Conservation (phyloP, 441 rosid genomes). For the Syzygium syzygioides region DNA sequence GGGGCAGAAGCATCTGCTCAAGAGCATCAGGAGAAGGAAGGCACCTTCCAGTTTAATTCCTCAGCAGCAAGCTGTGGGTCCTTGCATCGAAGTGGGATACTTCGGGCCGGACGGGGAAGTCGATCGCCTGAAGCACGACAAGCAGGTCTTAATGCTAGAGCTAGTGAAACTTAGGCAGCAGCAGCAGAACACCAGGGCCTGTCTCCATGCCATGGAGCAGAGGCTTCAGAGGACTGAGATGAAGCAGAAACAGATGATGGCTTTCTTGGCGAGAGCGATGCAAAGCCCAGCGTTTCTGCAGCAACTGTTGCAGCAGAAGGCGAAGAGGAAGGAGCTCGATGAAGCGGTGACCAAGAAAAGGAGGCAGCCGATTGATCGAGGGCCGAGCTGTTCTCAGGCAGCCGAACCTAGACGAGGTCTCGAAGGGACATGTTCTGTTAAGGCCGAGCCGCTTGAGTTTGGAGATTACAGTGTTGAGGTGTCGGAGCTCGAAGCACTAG, state of each 20-base stretch:
- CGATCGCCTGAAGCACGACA: constrained; percentile 54
- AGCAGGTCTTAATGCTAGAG: constrained; percentile 52
- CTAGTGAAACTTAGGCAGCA: constrained; percentile 66
- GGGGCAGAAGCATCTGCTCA: constrained; percentile 64
- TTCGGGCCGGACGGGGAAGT: constrained; percentile 58
- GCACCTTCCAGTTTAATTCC: constrained; percentile 27
- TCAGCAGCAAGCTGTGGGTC: constrained; percentile 34
- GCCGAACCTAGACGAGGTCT: constrained; percentile 9
- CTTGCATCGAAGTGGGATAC: constrained; percentile 57
- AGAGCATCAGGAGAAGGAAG: constrained; percentile 58
- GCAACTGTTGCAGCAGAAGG: constrained; percentile 51
- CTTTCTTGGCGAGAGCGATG: constrained; percentile 69
- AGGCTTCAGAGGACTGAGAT: constrained; percentile 57
- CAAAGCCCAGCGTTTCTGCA: constrained; percentile 52
- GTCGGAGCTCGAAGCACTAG: constrained; percentile 77
- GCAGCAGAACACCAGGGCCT: constrained; percentile 54
- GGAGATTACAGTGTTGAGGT: constrained; percentile 26
- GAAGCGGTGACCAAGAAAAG: constrained; percentile 53
- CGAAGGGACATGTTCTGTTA: constrained; percentile 16
- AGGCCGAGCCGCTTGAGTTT: constrained; percentile 41
- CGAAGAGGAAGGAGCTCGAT: constrained; percentile 45
- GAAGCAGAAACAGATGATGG: constrained; percentile 88
- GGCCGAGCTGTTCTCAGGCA: constrained; percentile 1
- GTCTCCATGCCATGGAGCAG: constrained; percentile 60
- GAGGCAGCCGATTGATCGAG: constrained; percentile 34